These are phyloP conservation scores for Trypanosomatidae sp. DNA, from an alignment of 208 protist genomes.

Conservation along the genomic window DNA sequence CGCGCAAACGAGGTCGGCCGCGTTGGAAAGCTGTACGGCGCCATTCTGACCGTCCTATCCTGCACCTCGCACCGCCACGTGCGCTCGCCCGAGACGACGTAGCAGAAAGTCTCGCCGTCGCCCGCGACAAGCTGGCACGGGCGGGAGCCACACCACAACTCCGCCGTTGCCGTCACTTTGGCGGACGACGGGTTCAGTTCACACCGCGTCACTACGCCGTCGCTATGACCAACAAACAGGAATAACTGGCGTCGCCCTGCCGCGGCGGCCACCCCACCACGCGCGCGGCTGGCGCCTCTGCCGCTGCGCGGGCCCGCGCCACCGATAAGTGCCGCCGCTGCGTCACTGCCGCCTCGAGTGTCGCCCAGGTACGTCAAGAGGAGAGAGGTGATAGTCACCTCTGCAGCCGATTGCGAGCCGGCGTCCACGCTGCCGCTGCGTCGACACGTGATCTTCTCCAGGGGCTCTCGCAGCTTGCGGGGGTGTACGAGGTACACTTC, in stretches of 20 bases:
- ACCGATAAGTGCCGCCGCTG: slow-evolving; percentile 11
- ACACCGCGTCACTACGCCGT: slow-evolving; percentile 67
- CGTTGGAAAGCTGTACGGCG: slow-evolving; percentile 70
- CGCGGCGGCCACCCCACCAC: slow-evolving; percentile 1
- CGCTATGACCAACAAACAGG: slow-evolving; percentile 72
- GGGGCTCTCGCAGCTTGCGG: slow-evolving; percentile 52
- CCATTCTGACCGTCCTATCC: slow-evolving; percentile 54
- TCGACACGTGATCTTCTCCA: slow-evolving; percentile 62
- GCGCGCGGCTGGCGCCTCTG: not conserved
- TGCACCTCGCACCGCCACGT: slow-evolving; percentile 73
- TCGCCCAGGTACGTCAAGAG: slow-evolving; percentile 71
- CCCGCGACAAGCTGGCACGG: slow-evolving; percentile 73
- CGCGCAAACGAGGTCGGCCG: slow-evolving; percentile 58
- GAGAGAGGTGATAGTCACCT: slow-evolving; percentile 58
- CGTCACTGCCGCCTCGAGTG: slow-evolving; percentile 7
- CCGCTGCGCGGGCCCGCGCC: slow-evolving; percentile 3
- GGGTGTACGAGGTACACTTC: slow-evolving; percentile 77
- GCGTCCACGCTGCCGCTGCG: not conserved
- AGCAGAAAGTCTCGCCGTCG: slow-evolving; percentile 72
- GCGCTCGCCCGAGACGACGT: slow-evolving; percentile 59
- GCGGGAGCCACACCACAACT: slow-evolving; percentile 51
- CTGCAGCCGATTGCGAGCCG: not conserved
- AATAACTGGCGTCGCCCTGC: slow-evolving; percentile 41
- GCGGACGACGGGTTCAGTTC: slow-evolving; percentile 59
- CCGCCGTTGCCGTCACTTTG: slow-evolving; percentile 50